Evolutionary conservation across 202 grass and related monocot species (phyloP).

Genomic region (Elaeis oleifera): DNA sequence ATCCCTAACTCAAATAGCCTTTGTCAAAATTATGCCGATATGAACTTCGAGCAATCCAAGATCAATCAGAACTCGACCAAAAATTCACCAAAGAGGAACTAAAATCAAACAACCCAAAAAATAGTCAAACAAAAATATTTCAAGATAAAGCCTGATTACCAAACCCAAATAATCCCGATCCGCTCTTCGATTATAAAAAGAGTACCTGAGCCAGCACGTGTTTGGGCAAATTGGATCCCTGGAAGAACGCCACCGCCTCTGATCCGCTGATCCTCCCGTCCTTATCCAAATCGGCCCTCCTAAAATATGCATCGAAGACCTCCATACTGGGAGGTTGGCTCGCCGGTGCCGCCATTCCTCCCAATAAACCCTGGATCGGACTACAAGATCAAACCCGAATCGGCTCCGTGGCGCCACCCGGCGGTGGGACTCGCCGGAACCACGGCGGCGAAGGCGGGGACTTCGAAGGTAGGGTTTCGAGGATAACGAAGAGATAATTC

Average conservation of each 20-base stretch:
- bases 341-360: constrained; percentile 31
- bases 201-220: constrained; percentile 78
- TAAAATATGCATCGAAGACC: constrained; percentile 90
- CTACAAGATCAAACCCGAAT: not conserved
- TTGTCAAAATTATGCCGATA: too few species aligned
- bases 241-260: constrained; percentile 93
- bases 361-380: not conserved
- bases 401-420: not conserved
- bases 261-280: constrained; percentile 91
- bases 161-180: not conserved
- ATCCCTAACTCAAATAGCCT: too few species aligned
- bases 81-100: too few species aligned
- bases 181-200: constrained; percentile 13
- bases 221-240: constrained; percentile 83
- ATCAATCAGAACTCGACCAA: too few species aligned
- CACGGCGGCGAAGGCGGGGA: not conserved
- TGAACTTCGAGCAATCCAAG: too few species aligned
- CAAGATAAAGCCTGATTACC: not conserved
- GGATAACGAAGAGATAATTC: too few species aligned
- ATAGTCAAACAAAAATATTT: not conserved
- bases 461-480: not conserved
- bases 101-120: too few species aligned
- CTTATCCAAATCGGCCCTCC: constrained; percentile 79
- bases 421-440: not conserved
- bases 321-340: constrained; percentile 8